Percentiles rank a stretch among this genome's conserved stretches.
Conservation (phyloP, 2,329 filamentous ascomycete genomes). For the Xylaria arbuscula region DNA sequence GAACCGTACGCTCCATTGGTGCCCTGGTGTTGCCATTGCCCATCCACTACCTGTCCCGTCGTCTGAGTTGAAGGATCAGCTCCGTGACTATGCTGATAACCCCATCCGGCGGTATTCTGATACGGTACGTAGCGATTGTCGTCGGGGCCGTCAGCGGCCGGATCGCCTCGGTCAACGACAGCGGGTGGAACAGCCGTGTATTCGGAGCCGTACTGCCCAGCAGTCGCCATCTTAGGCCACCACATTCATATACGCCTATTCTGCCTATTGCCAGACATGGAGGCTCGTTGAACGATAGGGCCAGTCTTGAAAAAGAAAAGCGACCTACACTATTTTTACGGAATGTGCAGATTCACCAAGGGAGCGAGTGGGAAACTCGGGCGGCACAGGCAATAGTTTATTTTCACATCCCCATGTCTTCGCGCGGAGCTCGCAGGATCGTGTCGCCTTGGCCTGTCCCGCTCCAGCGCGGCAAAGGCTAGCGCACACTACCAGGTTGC, state of each 20-base stretch:
- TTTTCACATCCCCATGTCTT: conserved; percentile 30
- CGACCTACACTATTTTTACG: conserved; percentile 11
- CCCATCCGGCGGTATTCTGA: conserved; percentile 25
- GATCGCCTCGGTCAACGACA: conserved; percentile 21
- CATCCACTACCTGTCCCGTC: conserved; percentile 20
- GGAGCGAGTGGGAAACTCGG: conserved; percentile 28
- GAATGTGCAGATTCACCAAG: conserved; percentile 18
- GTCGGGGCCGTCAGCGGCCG: conserved; percentile 19
- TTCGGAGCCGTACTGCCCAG: conserved; percentile 33
- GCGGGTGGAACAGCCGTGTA: conserved; percentile 33
- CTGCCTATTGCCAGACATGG: conserved; percentile 29
- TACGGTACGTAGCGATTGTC: conserved; percentile 28
- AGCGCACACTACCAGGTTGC: not conserved
- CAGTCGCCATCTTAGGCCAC: conserved; percentile 37
- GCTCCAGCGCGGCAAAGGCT: conserved; percentile 28
- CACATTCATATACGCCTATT: conserved; percentile 34
- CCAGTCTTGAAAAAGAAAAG: conserved; percentile 11
- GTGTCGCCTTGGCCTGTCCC: conserved; percentile 11
- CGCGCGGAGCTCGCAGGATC: conserved; percentile 25
- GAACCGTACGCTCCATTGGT: conserved; percentile 3
- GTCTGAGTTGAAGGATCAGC: conserved; percentile 2
- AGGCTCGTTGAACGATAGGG: conserved; percentile 13
- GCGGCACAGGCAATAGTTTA: conserved; percentile 29
- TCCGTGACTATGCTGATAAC: conserved; percentile 12
- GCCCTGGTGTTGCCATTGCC: conserved; percentile 30